These are phyloP conservation scores for Leucaena leucocephala DNA, from an alignment of 306 rosid species.

Conservation along the genomic window DNA sequence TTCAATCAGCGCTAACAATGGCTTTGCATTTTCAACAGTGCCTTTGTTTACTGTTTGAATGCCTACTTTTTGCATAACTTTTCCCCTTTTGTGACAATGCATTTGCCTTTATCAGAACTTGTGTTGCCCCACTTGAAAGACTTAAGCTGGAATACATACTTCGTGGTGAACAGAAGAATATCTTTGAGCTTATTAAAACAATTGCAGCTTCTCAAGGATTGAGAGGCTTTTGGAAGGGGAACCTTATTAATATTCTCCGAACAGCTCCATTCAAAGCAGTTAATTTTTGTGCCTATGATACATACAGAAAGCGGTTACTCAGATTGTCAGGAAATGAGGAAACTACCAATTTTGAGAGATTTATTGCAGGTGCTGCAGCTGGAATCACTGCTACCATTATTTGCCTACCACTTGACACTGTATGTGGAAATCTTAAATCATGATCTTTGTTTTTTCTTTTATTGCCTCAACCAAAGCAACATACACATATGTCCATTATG, in stretches of 20 bases:
- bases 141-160: conserved; percentile 95
- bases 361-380: conserved; percentile 95
- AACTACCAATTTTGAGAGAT: conserved; percentile 88
- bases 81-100: neutral
- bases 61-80: conserved; percentile 18
- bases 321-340: conserved; percentile 69
- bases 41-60: neutral
- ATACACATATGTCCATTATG: conserved; percentile 11
- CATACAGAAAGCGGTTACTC: conserved; percentile 85
- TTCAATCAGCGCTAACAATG: neutral
- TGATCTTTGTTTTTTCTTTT: conserved; percentile 16
- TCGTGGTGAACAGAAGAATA: conserved; percentile 77
- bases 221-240: conserved; percentile 98
- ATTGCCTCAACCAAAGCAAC: conserved; percentile 11
- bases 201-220: conserved; percentile 85
- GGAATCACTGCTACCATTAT: conserved; percentile 81
- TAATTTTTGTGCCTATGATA: conserved; percentile 87
- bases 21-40: neutral
- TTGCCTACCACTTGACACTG: conserved; percentile 96
- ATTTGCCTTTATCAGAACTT: conserved; percentile 61
- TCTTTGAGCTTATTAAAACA: conserved; percentile 60
- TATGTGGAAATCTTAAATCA: conserved; percentile 46
- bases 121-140: conserved; percentile 96
- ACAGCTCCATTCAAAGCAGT: conserved; percentile 97
- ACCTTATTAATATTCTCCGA: conserved; percentile 85